Evolutionary conservation across 306 rosid genomes (phyloP), one percentile per base, ranked within the genome.

Genomic region (Pueraria montana): DNA sequence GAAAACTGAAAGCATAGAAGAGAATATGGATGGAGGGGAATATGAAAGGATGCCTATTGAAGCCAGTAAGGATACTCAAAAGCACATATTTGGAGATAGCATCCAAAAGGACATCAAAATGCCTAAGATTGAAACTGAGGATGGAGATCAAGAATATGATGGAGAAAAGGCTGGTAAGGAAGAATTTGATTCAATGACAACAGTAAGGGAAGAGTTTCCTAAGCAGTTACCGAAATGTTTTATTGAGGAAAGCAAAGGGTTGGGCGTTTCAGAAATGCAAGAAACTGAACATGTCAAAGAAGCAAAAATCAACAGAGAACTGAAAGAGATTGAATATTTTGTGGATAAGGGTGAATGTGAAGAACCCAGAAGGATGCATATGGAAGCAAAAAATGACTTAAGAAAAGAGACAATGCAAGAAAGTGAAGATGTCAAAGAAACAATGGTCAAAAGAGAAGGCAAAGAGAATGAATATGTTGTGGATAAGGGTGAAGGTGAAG

Each of bases 1-100:
- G 72, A 76, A 86, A 79, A 67, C 52, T 74, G 45, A 50, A 23
- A 67, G 40, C 12, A 30, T 11, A 52, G 27, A 77, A 30, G 80
- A n/a, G 77, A 77, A 38, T 34, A 52, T 21, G 18, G 56, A 64
- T 9, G 86, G 53, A 86, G 52, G 74, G 84, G 58, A 77, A 71
- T 5, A 32, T 30, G 27, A 72, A 72, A 72, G 24, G 34, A 30
- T 6, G 6, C 56, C 30, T 52, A 13, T 43, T 70, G 20, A 62
- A 53, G 46, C 23, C 10, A 38, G n/a, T 64, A 16, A 46, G 36
- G 75, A 45, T 46, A 43, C 20, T n/a, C 46, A n/a, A 10, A 42
- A 74, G 3, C 49, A n/a, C 50, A 65, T 7, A 55, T 24, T 66
- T 66, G 77, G 26, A 34, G 72, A 59, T 49, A 48, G 2, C 79